Evolutionary conservation across 495 filamentous ascomycete species (phyloP), one percentile per base, ranked within the genome.

Genomic region (Cercophora samala): DNA sequence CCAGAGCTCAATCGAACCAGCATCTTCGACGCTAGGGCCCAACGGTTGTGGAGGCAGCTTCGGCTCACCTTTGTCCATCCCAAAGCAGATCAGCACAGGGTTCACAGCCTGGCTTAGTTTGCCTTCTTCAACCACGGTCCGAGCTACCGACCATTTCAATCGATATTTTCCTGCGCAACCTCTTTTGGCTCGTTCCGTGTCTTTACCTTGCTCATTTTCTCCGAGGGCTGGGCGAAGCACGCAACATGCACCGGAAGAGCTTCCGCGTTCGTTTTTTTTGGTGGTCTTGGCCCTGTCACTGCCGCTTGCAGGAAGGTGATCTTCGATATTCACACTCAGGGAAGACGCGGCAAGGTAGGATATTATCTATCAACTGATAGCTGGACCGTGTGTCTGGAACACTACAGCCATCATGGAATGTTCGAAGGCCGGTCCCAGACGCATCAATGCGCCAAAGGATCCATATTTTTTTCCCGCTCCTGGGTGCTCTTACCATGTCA

Each of bases 71-170:
- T 56, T 56, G 9, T 56, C 53, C 22, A 19, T 56, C 53, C 22
- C 53, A 56, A n/a, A n/a, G 6, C 22, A 56, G 37, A 56, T 23
- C n/a, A 56, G n/a, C 53, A 6, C 60, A 23, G 24, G 25, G 8
- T n/a, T 32, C 26, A 18, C 15, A 46, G 11, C 4, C 37, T 46
- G 5, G 37, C 37, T 18, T 18, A 22, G 19, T 58, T 21, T 42
- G 23, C 25, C 60, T n/a, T 37, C 56, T 52, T 29, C 23, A 22
- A 4, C 58, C 58, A 62, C 60, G 60, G 60, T 42, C 60, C 60
- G 60, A 62, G 25, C 60, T 62, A 62, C 60, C 60, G 60, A 18
- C 13, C 63, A 21, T 58, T 56, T 18, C 9, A 56, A 3, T 56
- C 22, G n/a, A 21, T 23, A 23, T 56, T 56, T 56, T 19, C n/a